phyloP scores from a whole-genome alignment of 129 eudicot species.

The Solidago caesia region DNA sequence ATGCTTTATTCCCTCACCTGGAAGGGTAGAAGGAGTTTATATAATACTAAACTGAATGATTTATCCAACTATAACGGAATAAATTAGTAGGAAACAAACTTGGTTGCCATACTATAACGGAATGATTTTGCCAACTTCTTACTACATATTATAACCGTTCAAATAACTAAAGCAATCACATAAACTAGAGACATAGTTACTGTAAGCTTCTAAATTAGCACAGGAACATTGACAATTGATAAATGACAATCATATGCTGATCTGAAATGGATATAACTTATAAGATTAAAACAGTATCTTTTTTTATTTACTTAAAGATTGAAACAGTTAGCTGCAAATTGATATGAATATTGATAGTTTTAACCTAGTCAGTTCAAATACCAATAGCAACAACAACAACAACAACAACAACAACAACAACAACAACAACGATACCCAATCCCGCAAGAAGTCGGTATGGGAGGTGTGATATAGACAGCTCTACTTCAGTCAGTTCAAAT shows the following conservation, averaged over 20 bases:
- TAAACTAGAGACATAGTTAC: background rate
- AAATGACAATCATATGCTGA: background rate
- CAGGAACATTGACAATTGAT: background rate
- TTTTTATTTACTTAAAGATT: background rate
- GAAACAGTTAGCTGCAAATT: background rate
- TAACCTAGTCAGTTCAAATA: background rate
- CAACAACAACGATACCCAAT: too few species aligned
- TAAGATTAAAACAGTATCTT: background rate
- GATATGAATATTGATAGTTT: background rate
- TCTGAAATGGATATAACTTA: background rate
- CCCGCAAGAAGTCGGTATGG: too few species aligned
- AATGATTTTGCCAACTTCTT: background rate
- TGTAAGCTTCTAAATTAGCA: background rate
- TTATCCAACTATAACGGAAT: background rate
- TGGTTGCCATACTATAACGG: background rate
- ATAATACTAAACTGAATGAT: background rate
- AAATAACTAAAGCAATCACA: background rate
- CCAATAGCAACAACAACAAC: too few species aligned
- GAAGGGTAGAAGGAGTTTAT: conserved; percentile 1
- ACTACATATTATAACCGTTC: background rate
- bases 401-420: too few species aligned
- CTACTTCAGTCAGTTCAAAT: background rate
- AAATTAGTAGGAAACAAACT: background rate
- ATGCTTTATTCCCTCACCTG: conserved; percentile 45
- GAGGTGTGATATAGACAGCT: background rate